These are phyloP conservation scores for Plasmodium gonderi DNA, from an alignment of 169 alveolate genomes.

Conservation along the genomic window DNA sequence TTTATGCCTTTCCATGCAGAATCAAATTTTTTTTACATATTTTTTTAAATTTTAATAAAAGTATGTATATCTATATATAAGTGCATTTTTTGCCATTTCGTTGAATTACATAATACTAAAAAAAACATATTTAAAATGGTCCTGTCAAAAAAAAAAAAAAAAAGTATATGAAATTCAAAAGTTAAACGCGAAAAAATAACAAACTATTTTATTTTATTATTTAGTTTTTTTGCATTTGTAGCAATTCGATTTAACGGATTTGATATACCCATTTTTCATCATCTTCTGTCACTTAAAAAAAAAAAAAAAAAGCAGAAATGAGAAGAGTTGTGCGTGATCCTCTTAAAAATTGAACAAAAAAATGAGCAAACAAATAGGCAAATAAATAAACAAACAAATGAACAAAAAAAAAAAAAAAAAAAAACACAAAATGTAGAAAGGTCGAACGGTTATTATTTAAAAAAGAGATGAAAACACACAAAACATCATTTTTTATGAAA, in stretches of 20 bases:
- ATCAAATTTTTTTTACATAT: too few relatives aligned
- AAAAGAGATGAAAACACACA: neutral
- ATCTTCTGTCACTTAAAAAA: neutral
- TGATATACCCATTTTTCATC: neutral
- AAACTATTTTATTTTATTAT: neutral
- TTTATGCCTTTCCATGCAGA: too few relatives aligned
- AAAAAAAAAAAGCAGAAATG: neutral
- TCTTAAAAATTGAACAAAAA: neutral
- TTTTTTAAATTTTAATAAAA: too few relatives aligned
- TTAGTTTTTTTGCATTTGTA: neutral
- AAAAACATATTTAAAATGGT: neutral
- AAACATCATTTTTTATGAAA: neutral
- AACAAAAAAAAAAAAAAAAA: neutral
- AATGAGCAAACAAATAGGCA: neutral
- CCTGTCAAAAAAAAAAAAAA: neutral
- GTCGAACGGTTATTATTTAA: too few relatives aligned
- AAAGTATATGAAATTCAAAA: neutral
- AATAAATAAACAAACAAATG: neutral
- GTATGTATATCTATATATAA: too few relatives aligned
- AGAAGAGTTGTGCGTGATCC: too few relatives aligned
- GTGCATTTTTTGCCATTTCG: neutral
- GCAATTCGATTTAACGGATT: neutral
- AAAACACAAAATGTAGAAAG: conserved; percentile 3
- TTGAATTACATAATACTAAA: neutral
- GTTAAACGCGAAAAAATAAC: neutral